Evolutionary conservation across 2,329 filamentous ascomycete genomes (phyloP).

Genomic region (Chrysoporthe deuterocubensis): DNA sequence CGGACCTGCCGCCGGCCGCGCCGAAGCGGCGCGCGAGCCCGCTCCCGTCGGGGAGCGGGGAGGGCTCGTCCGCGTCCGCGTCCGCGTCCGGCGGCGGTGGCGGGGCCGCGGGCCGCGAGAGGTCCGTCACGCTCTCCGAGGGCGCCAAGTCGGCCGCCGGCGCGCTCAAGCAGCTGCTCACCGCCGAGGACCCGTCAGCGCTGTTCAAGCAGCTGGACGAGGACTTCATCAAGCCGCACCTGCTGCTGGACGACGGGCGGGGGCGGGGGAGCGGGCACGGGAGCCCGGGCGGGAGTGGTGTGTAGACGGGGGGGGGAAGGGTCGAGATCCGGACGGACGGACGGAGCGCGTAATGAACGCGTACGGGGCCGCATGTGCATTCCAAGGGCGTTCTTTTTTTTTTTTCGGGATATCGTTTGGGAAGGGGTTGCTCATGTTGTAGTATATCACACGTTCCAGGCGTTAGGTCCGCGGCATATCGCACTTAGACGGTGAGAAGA

Average conservation of each 20-base stretch:
- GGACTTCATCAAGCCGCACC: slow-evolving; percentile 90
- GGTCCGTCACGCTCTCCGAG: slow-evolving; percentile 33
- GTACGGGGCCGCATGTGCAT: slow-evolving; percentile 8
- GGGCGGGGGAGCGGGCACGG: slow-evolving; percentile 35
- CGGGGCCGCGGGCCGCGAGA: slow-evolving; percentile 32
- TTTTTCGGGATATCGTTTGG: background rate
- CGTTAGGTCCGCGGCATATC: background rate
- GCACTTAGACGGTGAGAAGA: background rate
- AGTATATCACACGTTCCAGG: background rate
- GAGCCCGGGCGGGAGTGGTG: slow-evolving; percentile 30
- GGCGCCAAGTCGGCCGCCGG: slow-evolving; percentile 44
- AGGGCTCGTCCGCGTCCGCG: slow-evolving; percentile 22
- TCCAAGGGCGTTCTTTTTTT: slow-evolving; percentile 18
- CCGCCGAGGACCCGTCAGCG: slow-evolving; percentile 84
- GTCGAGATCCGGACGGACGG: background rate
- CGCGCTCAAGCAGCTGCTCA: slow-evolving; percentile 80
- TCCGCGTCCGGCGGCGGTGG: background rate
- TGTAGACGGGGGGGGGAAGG: background rate
- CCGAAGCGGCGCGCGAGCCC: slow-evolving; percentile 47
- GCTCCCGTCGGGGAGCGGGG: slow-evolving; percentile 35
- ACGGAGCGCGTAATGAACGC: background rate
- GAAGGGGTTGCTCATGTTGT: background rate
- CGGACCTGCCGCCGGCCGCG: slow-evolving; percentile 67
- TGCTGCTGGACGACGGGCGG: slow-evolving; percentile 75
- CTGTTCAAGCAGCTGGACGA: slow-evolving; percentile 94